Evolutionary conservation across 1,284 basidiomycete genomes (phyloP).

Genomic region (Ceratobasidium papillatum): DNA sequence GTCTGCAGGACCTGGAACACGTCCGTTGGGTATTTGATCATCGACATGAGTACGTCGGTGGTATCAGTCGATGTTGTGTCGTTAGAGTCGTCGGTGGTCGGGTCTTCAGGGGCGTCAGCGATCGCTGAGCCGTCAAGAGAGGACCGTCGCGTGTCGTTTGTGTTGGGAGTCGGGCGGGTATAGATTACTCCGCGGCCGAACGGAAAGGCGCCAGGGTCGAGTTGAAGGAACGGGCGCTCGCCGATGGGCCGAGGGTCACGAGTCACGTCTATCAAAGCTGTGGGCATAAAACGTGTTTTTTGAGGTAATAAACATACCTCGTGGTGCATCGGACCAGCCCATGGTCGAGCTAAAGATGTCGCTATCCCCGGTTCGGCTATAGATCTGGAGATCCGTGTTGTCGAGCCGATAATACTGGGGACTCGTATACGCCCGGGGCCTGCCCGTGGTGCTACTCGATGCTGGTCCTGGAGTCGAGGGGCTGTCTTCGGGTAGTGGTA

Average conservation of each 20-base stretch:
- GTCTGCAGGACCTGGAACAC: slow-evolving; percentile 85
- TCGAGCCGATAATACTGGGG: slow-evolving; percentile 46
- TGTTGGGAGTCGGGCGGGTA: slow-evolving; percentile 55
- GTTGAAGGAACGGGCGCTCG: slow-evolving; percentile 36
- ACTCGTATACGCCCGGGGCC: slow-evolving; percentile 53
- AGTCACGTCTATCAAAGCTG: slow-evolving; percentile 43
- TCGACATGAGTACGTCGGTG: slow-evolving; percentile 12
- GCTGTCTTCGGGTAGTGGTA: slow-evolving; percentile 24
- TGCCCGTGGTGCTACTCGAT: slow-evolving; percentile 1
- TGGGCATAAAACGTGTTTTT: slow-evolving; percentile 42
- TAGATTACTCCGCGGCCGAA: slow-evolving; percentile 75
- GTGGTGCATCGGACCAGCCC: slow-evolving; percentile 60
- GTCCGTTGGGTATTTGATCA: slow-evolving; percentile 42
- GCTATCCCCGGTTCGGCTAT: slow-evolving; percentile 48
- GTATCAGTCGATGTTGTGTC: slow-evolving; percentile 35
- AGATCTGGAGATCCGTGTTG: slow-evolving; percentile 40
- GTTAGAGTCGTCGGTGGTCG: slow-evolving; percentile 5
- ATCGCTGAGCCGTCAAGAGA: not conserved
- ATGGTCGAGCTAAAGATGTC: slow-evolving; percentile 74
- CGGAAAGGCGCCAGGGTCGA: slow-evolving; percentile 54
- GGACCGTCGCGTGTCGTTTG: slow-evolving; percentile 10
- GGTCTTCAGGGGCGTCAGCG: not conserved
- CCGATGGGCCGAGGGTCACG: slow-evolving; percentile 50
- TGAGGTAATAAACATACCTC: slow-evolving; percentile 45
- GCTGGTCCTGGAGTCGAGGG: slow-evolving; percentile 37